A percentile compares a stretch with the other conserved stretches of the same genome.
Conservation (phyloP, 352 stramenopile genomes). For the Peronospora farinosa region DNA sequence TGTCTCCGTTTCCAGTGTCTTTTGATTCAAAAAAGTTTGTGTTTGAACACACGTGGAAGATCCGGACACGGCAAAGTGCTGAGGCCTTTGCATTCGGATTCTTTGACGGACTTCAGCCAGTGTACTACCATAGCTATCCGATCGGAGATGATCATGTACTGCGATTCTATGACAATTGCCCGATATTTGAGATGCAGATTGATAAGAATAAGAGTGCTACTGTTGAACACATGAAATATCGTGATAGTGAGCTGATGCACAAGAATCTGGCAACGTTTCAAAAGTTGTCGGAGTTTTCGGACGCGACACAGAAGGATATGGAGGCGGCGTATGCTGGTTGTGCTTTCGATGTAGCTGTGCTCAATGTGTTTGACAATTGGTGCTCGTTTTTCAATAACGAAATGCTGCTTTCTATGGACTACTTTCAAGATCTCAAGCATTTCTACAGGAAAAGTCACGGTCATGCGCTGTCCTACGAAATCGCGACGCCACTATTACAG, state of each 20-base stretch:
- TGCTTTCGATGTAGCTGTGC: slow-evolving; percentile 71
- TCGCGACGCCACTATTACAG: slow-evolving; percentile 63
- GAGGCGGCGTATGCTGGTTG: slow-evolving; percentile 74
- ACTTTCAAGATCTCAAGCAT: slow-evolving; percentile 82
- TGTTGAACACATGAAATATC: slow-evolving; percentile 50
- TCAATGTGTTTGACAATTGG: slow-evolving; percentile 44
- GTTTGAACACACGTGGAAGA: slow-evolving; percentile 81
- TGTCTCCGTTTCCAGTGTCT: slow-evolving; percentile 20
- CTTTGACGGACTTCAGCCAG: slow-evolving; percentile 51
- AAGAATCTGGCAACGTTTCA: slow-evolving; percentile 47
- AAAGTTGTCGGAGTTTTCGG: slow-evolving; percentile 12
- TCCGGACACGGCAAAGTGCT: slow-evolving; percentile 71
- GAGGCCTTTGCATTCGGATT: slow-evolving; percentile 70
- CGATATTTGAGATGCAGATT: slow-evolving; percentile 46
- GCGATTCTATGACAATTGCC: slow-evolving; percentile 83
- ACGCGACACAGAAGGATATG: slow-evolving; percentile 47
- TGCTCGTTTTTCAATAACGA: slow-evolving; percentile 60
- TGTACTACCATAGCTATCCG: slow-evolving; percentile 45
- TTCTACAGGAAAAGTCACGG: slow-evolving; percentile 84
- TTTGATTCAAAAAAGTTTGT: slow-evolving; percentile 38
- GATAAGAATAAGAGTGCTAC: slow-evolving; percentile 59
- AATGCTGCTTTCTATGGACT: slow-evolving; percentile 75
- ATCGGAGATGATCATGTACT: slow-evolving; percentile 56
- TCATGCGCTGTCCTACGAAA: slow-evolving; percentile 61
- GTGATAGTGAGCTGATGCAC: slow-evolving; percentile 43